phyloP scores from a whole-genome alignment of 495 filamentous ascomycete species.

The Penicillium malachiteum region DNA sequence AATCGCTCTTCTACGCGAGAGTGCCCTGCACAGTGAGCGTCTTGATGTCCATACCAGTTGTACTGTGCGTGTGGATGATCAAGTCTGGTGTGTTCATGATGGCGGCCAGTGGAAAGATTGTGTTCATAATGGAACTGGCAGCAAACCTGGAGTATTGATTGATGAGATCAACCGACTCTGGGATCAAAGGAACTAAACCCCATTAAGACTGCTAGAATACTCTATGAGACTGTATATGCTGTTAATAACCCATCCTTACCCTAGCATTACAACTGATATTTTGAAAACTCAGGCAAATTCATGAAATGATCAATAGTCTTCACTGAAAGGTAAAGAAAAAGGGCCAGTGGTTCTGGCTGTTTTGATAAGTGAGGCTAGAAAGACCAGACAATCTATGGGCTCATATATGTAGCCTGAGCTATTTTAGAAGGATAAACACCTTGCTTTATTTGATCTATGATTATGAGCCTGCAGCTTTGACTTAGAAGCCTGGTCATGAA shows the following conservation, averaged over 20 bases:
- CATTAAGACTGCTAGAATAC: conserved; percentile 2
- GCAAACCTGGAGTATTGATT: conserved; percentile 68
- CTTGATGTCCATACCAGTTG: conserved; percentile 80
- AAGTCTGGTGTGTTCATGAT: conserved; percentile 83
- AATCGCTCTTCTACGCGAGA: conserved; percentile 69
- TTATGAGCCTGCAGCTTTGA: no score
- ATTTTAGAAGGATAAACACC: no score
- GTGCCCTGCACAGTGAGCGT: conserved; percentile 65
- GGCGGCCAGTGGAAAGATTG: conserved; percentile 80
- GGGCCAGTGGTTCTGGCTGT: no score
- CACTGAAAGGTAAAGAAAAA: neutral
- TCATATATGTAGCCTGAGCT: no score
- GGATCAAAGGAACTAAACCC: conserved; percentile 30
- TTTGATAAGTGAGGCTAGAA: no score
- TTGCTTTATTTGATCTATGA: no score
- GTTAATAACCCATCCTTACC: neutral
- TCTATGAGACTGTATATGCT: neutral
- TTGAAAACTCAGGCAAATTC: no score
- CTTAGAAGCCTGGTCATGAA: no score
- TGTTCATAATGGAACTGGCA: conserved; percentile 52
- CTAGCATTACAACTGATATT: neutral
- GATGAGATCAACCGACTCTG: conserved; percentile 61
- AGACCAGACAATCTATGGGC: no score
- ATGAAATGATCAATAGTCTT: neutral
- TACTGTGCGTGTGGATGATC: conserved; percentile 76